These are phyloP conservation scores for Gossypium ekmanianum DNA, from an alignment of 345 rosid genomes.

Conservation along the genomic window DNA sequence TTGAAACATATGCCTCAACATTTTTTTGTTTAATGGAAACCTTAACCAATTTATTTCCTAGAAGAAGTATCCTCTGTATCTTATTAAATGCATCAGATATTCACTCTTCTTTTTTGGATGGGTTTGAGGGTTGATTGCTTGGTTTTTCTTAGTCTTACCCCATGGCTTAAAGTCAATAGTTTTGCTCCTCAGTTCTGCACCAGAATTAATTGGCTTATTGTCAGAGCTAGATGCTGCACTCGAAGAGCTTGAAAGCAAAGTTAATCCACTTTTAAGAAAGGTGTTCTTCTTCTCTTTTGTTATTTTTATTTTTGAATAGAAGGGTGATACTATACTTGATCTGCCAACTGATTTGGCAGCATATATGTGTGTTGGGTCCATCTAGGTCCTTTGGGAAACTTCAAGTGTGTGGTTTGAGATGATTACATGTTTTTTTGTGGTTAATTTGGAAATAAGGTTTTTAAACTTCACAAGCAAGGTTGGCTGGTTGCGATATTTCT, in stretches of 20 bases:
- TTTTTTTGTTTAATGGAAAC: background rate
- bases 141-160: background rate
- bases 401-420: background rate
- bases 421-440: background rate
- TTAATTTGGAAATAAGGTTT: background rate
- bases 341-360: background rate
- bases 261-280: slow-evolving; percentile 66
- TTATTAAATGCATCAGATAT: background rate
- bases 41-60: background rate
- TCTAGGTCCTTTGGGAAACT: background rate
- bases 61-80: background rate
- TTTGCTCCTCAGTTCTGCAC: slow-evolving; percentile 68
- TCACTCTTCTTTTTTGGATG: background rate
- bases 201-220: slow-evolving; percentile 81
- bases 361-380: background rate
- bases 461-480: background rate
- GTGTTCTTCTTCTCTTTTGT: slow-evolving; percentile 30
- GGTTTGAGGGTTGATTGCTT: background rate
- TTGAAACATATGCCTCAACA: background rate
- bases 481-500: background rate
- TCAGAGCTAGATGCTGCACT: slow-evolving; percentile 71
- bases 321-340: slow-evolving; percentile 4
- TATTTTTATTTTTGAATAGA: background rate
- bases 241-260: slow-evolving; percentile 63
- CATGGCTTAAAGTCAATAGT: background rate